These are phyloP conservation scores for Colletotrichum ledebouriae DNA, from an alignment of 2,329 filamentous ascomycete genomes.

Conservation along the genomic window DNA sequence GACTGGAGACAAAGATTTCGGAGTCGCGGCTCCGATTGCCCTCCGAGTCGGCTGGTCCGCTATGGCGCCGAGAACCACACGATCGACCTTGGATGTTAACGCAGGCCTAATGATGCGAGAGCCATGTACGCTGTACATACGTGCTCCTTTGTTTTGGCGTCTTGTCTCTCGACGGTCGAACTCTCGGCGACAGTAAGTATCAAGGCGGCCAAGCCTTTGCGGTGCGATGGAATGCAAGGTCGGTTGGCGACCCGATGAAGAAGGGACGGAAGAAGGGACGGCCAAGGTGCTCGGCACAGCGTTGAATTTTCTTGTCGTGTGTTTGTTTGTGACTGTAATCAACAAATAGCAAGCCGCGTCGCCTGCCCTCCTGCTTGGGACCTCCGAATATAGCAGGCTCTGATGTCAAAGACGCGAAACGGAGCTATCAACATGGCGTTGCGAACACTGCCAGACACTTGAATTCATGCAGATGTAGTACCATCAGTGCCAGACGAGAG, in stretches of 20 bases:
- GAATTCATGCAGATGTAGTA: no score
- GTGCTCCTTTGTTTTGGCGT: neutral
- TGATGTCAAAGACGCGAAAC: slow-evolving; percentile 25
- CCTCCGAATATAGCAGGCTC: neutral
- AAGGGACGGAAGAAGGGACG: slow-evolving; percentile 16
- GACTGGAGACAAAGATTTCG: slow-evolving; percentile 20
- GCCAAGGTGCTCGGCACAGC: slow-evolving; percentile 27
- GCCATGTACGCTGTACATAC: neutral
- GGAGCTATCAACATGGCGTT: neutral
- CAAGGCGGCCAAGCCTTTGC: slow-evolving; percentile 1
- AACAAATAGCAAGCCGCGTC: slow-evolving; percentile 2
- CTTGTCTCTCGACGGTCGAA: neutral
- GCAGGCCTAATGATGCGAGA: neutral
- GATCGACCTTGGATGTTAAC: neutral
- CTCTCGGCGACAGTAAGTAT: neutral
- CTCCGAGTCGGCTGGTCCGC: slow-evolving; percentile 19
- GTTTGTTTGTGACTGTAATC: neutral
- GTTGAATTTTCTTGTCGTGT: slow-evolving; percentile 10
- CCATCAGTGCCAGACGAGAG: slow-evolving; percentile 13
- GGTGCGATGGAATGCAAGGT: neutral
- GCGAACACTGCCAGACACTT: neutral
- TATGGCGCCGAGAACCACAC: slow-evolving; percentile 4
- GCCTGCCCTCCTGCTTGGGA: slow-evolving; percentile 18
- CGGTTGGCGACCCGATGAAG: slow-evolving; percentile 13
- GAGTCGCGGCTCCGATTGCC: slow-evolving; percentile 27